These are phyloP conservation scores for Cylindrotheca fusiformis DNA, from an alignment of 108 stramenopile species.

Conservation along the genomic window DNA sequence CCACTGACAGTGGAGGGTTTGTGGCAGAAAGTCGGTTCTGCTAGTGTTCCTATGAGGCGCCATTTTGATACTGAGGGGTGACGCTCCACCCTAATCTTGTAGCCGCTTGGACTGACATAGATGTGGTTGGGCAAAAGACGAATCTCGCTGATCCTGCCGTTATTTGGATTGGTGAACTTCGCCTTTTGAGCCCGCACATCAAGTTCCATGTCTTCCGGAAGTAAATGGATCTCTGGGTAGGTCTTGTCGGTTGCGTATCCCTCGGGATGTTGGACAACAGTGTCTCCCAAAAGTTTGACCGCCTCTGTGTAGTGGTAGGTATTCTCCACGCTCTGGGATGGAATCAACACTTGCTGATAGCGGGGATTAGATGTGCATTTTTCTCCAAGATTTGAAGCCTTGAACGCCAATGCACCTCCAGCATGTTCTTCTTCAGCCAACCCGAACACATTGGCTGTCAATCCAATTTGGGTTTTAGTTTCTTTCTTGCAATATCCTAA, in stretches of 20 bases:
- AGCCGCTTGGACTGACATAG: conserved; percentile 49
- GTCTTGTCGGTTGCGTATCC: conserved; percentile 60
- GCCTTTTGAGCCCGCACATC: conserved; percentile 38
- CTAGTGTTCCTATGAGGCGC: conserved; percentile 46
- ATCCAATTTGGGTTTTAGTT: conserved; percentile 58
- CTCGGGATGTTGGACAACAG: conserved; percentile 40
- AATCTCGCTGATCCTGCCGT: conserved; percentile 28
- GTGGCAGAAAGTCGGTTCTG: conserved; percentile 58
- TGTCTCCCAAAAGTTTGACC: conserved; percentile 39
- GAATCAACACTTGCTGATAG: conserved; percentile 23
- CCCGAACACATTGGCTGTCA: conserved; percentile 50
- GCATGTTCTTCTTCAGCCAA: conserved; percentile 61
- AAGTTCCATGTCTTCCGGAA: conserved; percentile 50
- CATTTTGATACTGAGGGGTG: conserved; percentile 43
- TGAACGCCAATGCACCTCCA: conserved; percentile 59
- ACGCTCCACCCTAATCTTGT: conserved; percentile 43
- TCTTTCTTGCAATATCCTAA: conserved; percentile 59
- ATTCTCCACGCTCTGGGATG: conserved; percentile 19
- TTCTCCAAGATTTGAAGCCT: conserved; percentile 43
- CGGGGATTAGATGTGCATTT: conserved; percentile 41
- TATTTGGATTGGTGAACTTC: conserved; percentile 34
- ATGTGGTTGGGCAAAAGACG: conserved; percentile 46
- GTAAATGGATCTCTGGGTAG: conserved; percentile 46
- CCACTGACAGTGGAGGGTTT: conserved; percentile 60
- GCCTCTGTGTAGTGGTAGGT: conserved; percentile 42